phyloP scores from a whole-genome alignment of 1,139 yeast genomes.

The Candida labiduridarum region DNA sequence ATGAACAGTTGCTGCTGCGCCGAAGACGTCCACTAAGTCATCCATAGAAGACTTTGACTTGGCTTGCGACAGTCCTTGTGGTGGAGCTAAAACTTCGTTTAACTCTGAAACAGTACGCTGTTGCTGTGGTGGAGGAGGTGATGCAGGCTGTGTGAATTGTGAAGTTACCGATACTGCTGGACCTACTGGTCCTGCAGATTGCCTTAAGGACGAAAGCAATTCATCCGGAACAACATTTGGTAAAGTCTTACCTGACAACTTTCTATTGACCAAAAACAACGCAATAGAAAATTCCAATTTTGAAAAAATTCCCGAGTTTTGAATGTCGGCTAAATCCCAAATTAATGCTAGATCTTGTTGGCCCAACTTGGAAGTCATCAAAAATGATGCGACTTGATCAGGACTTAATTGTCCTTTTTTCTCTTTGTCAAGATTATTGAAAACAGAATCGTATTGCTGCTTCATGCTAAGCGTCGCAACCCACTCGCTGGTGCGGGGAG shows the following conservation, averaged over 20 bases:
- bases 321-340: constrained; percentile 94
- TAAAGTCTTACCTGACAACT: constrained; percentile 70
- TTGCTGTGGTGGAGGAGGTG: constrained; percentile 10
- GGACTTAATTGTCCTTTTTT: constrained; percentile 68
- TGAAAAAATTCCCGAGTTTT: constrained; percentile 81
- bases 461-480: constrained; percentile 65
- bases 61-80: constrained; percentile 9
- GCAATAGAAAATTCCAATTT: constrained; percentile 89
- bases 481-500: constrained; percentile 55
- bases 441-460: constrained; percentile 77
- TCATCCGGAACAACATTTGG: constrained; percentile 70
- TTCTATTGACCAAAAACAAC: constrained; percentile 87
- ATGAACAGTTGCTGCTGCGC: constrained; percentile 29
- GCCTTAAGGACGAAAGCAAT: constrained; percentile 41
- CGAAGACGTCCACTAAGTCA: constrained; percentile 64
- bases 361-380: constrained; percentile 82
- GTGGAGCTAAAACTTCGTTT: neutral
- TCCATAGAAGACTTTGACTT: constrained; percentile 59
- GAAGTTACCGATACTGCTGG: constrained; percentile 11
- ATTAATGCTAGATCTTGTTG: constrained; percentile 86
- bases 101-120: neutral
- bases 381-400: constrained; percentile 82
- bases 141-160: constrained; percentile 18
- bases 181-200: constrained; percentile 23
- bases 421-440: constrained; percentile 71